phyloP scores from a whole-genome alignment of 2,329 filamentous ascomycete species.

The Nigrograna mackinnonii region DNA sequence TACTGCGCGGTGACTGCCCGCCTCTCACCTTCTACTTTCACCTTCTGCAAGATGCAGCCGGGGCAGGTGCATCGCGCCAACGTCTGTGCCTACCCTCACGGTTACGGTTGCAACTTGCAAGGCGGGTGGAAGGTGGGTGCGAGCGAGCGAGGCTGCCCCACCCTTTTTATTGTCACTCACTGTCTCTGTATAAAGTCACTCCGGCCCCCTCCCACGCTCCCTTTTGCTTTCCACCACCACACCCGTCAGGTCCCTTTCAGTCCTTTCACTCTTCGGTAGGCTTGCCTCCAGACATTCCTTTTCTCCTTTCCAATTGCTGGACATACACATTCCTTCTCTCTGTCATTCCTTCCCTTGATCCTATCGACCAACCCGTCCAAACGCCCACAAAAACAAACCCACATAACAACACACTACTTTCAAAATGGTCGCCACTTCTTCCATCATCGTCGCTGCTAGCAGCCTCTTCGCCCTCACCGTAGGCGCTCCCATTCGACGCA shows the following conservation, averaged over 20 bases:
- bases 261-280: slow-evolving; percentile 12
- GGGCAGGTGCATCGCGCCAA: too few species aligned
- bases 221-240: slow-evolving; percentile 4
- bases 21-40: too few species aligned
- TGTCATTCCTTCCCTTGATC: background rate
- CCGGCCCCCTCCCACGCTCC: background rate
- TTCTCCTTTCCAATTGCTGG: slow-evolving; percentile 10
- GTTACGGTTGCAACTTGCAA: too few species aligned
- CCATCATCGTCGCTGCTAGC: slow-evolving; percentile 29
- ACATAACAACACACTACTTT: slow-evolving; percentile 2
- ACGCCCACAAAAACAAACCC: slow-evolving; percentile 3
- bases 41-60: too few species aligned
- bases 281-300: slow-evolving; percentile 23
- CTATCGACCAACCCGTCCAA: background rate
- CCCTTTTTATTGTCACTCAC: background rate
- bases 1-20: too few species aligned
- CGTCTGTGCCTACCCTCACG: too few species aligned
- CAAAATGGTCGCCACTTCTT: slow-evolving; percentile 22
- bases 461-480: slow-evolving; percentile 27
- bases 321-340: slow-evolving; percentile 11
- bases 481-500: slow-evolving; percentile 22
- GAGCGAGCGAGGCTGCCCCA: background rate
- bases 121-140: too few species aligned
- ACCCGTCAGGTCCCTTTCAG: slow-evolving; percentile 9
- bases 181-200: slow-evolving; percentile 7